Evolutionary conservation across 1,139 yeast genomes (phyloP).

Genomic region (Blastobotrys capitulatus): DNA sequence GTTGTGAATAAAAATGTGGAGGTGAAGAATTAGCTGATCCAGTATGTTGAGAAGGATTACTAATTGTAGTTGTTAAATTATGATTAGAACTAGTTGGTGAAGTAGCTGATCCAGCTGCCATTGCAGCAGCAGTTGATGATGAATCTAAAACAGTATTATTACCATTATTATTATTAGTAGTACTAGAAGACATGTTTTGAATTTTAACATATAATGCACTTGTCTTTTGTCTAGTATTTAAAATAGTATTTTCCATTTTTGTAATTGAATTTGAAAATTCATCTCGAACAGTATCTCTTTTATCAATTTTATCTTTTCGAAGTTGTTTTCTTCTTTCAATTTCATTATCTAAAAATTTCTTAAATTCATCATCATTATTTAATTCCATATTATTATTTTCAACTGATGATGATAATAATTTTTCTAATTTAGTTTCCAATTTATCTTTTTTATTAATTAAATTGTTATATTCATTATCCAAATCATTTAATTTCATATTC

Average conservation of each 20-base stretch:
- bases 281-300: slow-evolving; percentile 24
- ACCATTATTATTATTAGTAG: too few relatives aligned
- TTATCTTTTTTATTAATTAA: slow-evolving; percentile 24
- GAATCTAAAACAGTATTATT: neutral
- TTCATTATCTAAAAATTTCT: slow-evolving; percentile 15
- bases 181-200: slow-evolving; percentile 9
- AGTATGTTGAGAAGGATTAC: neutral
- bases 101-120: neutral
- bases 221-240: slow-evolving; percentile 22
- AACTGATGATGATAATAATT: slow-evolving; percentile 15
- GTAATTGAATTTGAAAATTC: slow-evolving; percentile 34
- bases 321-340: slow-evolving; percentile 17
- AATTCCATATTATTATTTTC: neutral
- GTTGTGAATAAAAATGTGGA: neutral
- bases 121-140: neutral
- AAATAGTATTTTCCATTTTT: slow-evolving; percentile 32
- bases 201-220: slow-evolving; percentile 8
- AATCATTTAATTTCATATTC: slow-evolving; percentile 19
- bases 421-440: slow-evolving; percentile 20
- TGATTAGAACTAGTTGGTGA: neutral
- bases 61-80: neutral
- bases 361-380: slow-evolving; percentile 14
- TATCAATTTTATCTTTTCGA: slow-evolving; percentile 20
- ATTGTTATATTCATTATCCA: slow-evolving; percentile 21
- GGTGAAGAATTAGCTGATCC: neutral